Conservation (phyloP, 306 rosid genomes). For the Begonia masoniana region DNA sequence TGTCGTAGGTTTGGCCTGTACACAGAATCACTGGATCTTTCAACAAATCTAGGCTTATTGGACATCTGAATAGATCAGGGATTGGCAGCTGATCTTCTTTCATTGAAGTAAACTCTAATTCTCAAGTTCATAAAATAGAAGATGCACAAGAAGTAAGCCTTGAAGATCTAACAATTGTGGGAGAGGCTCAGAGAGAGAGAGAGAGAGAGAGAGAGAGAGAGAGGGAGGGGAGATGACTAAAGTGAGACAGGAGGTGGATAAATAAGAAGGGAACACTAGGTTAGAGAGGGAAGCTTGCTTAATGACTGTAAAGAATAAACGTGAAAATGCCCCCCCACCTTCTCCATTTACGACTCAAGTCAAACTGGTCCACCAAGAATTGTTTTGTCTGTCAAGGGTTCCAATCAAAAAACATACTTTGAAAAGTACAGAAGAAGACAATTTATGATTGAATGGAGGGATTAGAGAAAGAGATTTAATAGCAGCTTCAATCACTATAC, state of each 20-base stretch:
- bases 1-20: conserved; percentile 86
- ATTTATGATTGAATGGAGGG: conserved; percentile 3
- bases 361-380: conserved; percentile 50
- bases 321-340: conserved; percentile 26
- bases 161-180: too few relatives aligned
- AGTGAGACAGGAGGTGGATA: conserved; percentile 36
- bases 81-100: conserved; percentile 35
- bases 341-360: conserved; percentile 26
- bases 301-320: conserved; percentile 25
- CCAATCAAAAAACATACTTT: conserved; percentile 33
- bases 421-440: conserved; percentile 10
- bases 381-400: conserved; percentile 33
- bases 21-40: conserved; percentile 74
- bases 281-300: conserved; percentile 18
- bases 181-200: conserved; percentile 23
- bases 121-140: background rate
- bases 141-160: too few relatives aligned
- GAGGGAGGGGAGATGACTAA: conserved; percentile 8
- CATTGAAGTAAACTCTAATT: conserved; percentile 20
- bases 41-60: conserved; percentile 70
- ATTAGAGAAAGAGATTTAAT: background rate
- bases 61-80: conserved; percentile 71
- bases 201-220: conserved; percentile 18
- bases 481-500: background rate
- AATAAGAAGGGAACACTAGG: conserved; percentile 14